These are phyloP conservation scores for Cyclospora cayetanensis DNA, from an alignment of 169 alveolate species.

Conservation along the genomic window DNA sequence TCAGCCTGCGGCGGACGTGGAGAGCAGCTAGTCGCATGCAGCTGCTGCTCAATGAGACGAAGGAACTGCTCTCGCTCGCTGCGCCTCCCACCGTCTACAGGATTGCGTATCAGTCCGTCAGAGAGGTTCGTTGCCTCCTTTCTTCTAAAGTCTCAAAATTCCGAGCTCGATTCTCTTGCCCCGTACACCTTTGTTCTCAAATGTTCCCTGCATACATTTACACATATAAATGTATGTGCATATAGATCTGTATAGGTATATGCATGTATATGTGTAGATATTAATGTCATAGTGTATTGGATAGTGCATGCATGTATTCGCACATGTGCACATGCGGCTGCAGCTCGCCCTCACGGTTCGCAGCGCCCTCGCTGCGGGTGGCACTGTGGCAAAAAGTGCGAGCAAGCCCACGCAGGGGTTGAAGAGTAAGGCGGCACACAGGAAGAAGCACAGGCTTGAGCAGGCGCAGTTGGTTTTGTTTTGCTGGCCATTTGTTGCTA, in stretches of 20 bases:
- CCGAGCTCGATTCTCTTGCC: not conserved
- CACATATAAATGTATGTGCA: not conserved
- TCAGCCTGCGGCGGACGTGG: constrained; percentile 16
- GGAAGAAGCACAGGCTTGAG: not conserved
- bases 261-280: not conserved
- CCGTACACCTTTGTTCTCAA: too few species aligned
- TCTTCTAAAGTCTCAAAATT: not conserved
- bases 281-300: not conserved
- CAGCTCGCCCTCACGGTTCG: constrained; percentile 67
- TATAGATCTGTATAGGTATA: not conserved
- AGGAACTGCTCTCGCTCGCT: not conserved
- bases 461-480: constrained; percentile 1
- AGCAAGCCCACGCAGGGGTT: not conserved
- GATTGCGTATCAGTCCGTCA: constrained; percentile 27
- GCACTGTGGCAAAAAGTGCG: constrained; percentile 28
- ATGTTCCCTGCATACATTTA: too few species aligned
- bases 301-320: not conserved
- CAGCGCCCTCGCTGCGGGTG: constrained; percentile 43
- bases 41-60: constrained; percentile 1
- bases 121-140: constrained; percentile 48
- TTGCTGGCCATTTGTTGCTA: constrained; percentile 32
- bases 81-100: not conserved
- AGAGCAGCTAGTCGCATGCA: constrained; percentile 11
- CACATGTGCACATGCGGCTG: too few species aligned
- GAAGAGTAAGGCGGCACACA: not conserved